Base-by-base conservation (phyloP, 805 yeast species). In the Clavispora carvajalis region DNA sequence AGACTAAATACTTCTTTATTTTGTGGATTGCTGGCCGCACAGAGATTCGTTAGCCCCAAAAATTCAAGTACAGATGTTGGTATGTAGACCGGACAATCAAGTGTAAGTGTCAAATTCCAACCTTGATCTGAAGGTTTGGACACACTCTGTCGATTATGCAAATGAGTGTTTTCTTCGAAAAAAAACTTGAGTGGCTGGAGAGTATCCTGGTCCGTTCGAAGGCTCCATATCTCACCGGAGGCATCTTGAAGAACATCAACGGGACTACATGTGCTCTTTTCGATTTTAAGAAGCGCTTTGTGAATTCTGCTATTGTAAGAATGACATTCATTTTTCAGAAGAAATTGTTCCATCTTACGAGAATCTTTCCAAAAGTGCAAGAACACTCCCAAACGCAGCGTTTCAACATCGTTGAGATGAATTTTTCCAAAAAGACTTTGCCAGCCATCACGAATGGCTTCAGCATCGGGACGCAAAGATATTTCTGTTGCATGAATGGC, bases 291-390 rank as follows among this genome's bases (percentile, higher is more conserved):
- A 22, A 58, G 46, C 1, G 60, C 47, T 13, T 41, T 36, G 39
- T 62, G 55, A 2, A 40, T 46, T 6, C 49, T 33, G 18, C 26
- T 18, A 3, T 5, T 12, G 18, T 15, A 22, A 8, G 38, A 41
- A 26, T 26, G 36, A 25, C 10, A 25, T 47, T n/a, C n/a, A n/a
- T 13, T 15, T n/a, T 23, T 12, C 11, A 9, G 2, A 4, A 28
- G 9, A 5, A 28, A n/a, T 15, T 35, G 17, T 23, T 28, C 22
- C 17, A 22, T 31, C 35, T 36, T 52, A 22, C 67, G 46, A 22
- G 41, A 53, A 39, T 64, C 70, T 35, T 53, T 50, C 73, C 73
- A 69, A 39, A 51, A 68, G 7, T 55, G 54, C n/a, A 65, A 44
- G 34, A 60, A 62, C 11, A 67, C 40, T 0, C 74, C 74, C 19